Conservation (phyloP, 2,329 filamentous ascomycete genomes). For the Metarhizium sp. region DNA sequence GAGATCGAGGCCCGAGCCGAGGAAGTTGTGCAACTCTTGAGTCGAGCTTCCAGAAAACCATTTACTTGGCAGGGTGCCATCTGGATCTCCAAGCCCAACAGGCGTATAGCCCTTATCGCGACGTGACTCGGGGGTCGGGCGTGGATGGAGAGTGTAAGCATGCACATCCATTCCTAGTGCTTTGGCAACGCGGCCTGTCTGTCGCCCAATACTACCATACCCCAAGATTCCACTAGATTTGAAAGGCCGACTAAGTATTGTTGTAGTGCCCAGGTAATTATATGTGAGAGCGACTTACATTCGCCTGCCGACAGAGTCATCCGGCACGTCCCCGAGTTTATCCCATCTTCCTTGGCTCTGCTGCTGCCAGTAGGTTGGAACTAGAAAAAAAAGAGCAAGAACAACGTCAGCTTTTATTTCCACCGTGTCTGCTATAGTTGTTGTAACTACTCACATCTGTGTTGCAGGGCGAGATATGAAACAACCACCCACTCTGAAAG, state of each 20-base stretch:
- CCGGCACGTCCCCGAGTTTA: neutral
- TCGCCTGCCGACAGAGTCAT: neutral
- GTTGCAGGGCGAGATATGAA: neutral
- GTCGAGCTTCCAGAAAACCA: slow-evolving; percentile 23
- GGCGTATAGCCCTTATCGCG: slow-evolving; percentile 53
- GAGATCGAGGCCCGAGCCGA: neutral
- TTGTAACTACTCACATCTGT: neutral
- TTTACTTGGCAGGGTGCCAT: slow-evolving; percentile 28
- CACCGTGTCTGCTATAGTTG: no score
- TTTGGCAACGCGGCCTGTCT: slow-evolving; percentile 36
- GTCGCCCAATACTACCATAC: slow-evolving; percentile 36
- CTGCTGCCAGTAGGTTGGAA: neutral
- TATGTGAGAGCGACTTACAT: neutral
- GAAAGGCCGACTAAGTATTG: no score
- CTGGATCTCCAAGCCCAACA: slow-evolving; percentile 46
- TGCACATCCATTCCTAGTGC: slow-evolving; percentile 59
- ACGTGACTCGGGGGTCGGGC: slow-evolving; percentile 47
- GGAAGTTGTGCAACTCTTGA: neutral
- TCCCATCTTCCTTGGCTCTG: neutral
- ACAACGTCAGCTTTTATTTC: no score
- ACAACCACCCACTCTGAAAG: neutral
- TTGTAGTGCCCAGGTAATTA: no score
- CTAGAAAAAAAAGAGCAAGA: neutral
- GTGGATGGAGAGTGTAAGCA: slow-evolving; percentile 55
- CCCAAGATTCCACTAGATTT: slow-evolving; percentile 27